phyloP scores from a whole-genome alignment of 306 rosid species.

The Rosa lucieae region DNA sequence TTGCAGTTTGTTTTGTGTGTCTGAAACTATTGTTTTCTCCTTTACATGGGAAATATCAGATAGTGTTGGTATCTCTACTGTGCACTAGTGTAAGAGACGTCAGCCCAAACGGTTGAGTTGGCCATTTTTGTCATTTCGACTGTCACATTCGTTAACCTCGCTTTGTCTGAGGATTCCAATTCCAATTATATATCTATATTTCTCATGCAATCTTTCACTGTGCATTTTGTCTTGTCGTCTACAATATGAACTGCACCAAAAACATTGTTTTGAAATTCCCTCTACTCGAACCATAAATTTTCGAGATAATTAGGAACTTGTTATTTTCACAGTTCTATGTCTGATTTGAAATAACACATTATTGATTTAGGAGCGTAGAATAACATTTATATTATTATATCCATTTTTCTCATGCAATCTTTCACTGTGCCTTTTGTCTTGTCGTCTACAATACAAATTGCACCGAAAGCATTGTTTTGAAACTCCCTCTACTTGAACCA shows the following conservation, averaged over 20 bases:
- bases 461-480: background rate
- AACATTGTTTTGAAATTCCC: background rate
- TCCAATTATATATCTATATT: background rate
- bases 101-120: background rate
- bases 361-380: no score
- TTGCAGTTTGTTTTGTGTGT: background rate
- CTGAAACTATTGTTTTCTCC: background rate
- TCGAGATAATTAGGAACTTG: background rate
- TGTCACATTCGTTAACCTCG: background rate
- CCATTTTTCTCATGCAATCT: background rate
- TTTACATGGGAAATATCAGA: background rate
- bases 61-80: background rate
- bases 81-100: background rate
- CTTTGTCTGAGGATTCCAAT: background rate
- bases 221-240: background rate
- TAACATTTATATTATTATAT: background rate
- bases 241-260: background rate
- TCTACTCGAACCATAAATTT: no score
- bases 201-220: background rate
- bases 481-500: no score
- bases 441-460: background rate
- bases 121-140: slow-evolving; percentile 13
- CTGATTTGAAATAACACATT: no score
- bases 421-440: background rate
- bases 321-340: no score